These are phyloP conservation scores for Cystoisospora suis DNA, from an alignment of 169 alveolate genomes.

Conservation along the genomic window DNA sequence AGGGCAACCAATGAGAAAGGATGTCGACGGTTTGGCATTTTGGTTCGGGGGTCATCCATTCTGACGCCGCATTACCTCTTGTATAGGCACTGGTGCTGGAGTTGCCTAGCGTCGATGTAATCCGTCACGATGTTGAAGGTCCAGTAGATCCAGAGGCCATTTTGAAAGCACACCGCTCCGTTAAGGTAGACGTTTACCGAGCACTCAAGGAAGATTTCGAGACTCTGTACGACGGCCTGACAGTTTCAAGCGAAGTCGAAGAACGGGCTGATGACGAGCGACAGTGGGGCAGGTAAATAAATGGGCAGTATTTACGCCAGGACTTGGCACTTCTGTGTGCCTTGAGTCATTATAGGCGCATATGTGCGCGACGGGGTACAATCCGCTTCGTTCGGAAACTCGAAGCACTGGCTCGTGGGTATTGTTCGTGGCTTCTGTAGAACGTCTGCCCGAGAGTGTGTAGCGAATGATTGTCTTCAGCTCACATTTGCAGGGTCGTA, in stretches of 20 bases:
- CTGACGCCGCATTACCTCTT: not conserved
- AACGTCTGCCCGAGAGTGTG: too few species aligned
- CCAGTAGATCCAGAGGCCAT: constrained; percentile 31
- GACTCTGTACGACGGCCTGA: not conserved
- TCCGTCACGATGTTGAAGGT: not conserved
- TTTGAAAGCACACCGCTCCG: not conserved
- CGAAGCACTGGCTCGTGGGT: too few species aligned
- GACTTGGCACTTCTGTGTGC: too few species aligned
- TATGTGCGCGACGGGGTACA: too few species aligned
- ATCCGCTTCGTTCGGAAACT: too few species aligned
- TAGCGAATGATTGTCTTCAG: too few species aligned
- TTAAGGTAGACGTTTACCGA: not conserved
- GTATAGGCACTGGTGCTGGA: constrained; percentile 24
- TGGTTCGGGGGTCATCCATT: not conserved
- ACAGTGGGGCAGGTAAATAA: not conserved
- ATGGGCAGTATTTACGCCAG: too few species aligned
- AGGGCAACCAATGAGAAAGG: too few species aligned
- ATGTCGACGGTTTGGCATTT: too few species aligned
- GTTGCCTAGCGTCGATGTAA: not conserved
- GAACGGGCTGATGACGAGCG: not conserved
- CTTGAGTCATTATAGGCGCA: too few species aligned
- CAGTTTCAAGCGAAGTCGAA: not conserved
- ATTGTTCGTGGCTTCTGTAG: too few species aligned
- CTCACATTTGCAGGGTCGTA: too few species aligned
- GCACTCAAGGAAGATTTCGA: not conserved